phyloP scores from a whole-genome alignment of 2,329 filamentous ascomycete species.

The Aspergillus versicolor region DNA sequence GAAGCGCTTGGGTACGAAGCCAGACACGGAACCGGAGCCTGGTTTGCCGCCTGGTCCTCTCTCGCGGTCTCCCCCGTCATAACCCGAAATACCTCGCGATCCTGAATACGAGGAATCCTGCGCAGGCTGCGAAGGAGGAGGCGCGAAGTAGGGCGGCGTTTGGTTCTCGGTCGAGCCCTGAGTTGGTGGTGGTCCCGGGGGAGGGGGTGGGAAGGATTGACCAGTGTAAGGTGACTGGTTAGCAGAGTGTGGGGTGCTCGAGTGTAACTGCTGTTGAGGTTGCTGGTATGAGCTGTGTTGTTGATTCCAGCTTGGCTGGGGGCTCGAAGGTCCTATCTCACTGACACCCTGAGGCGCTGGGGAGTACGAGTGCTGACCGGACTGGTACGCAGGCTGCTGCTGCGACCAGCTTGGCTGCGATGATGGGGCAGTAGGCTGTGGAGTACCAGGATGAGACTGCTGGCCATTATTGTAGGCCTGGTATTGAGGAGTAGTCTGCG shows the following conservation, averaged over 20 bases:
- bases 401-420: not conserved
- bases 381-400: not conserved
- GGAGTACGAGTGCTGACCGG: not conserved
- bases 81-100: slow-evolving; percentile 34
- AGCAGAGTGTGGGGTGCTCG: slow-evolving; percentile 8
- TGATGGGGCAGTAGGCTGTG: not conserved
- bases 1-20: slow-evolving; percentile 34
- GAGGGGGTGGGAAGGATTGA: slow-evolving; percentile 40
- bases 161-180: slow-evolving; percentile 25
- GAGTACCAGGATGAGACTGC: not conserved
- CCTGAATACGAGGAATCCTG: slow-evolving; percentile 32
- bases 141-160: slow-evolving; percentile 42
- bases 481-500: not conserved
- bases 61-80: slow-evolving; percentile 35
- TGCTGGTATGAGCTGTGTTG: slow-evolving; percentile 9
- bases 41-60: slow-evolving; percentile 20
- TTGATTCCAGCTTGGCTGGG: slow-evolving; percentile 1
- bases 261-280: slow-evolving; percentile 11
- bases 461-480: not conserved
- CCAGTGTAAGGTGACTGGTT: slow-evolving; percentile 23
- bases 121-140: slow-evolving; percentile 39
- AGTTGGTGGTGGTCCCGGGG: slow-evolving; percentile 30
- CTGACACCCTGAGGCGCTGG: not conserved
- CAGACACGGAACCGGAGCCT: slow-evolving; percentile 2
- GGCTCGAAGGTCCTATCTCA: not conserved